A percentile compares a stretch with the other conserved stretches of the same genome.
Evolutionary conservation across 352 stramenopile genomes (phyloP).

Genomic region (Phytophthora pini): DNA sequence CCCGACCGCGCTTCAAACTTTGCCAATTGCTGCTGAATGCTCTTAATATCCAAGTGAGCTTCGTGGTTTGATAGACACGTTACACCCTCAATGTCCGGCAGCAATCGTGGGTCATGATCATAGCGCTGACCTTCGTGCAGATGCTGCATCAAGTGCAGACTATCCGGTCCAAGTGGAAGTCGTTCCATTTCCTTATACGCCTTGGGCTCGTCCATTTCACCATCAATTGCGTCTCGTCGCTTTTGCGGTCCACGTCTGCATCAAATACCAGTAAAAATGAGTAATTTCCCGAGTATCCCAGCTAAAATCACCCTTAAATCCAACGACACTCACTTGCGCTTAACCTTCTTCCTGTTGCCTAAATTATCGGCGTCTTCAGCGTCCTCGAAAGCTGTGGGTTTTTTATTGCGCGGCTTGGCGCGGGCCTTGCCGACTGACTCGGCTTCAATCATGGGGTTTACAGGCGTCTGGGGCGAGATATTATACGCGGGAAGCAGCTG

Average conservation of each 20-base stretch:
- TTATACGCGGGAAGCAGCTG: conserved; percentile 3
- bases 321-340: conserved; percentile 36
- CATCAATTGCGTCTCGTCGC: conserved; percentile 50
- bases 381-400: conserved; percentile 22
- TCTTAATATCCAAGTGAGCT: conserved; percentile 62
- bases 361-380: conserved; percentile 19
- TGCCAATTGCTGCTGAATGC: conserved; percentile 54
- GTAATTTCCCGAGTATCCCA: conserved; percentile 1
- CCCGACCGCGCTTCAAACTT: conserved; percentile 51
- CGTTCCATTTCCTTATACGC: conserved; percentile 21
- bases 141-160: conserved; percentile 43
- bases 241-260: conserved; percentile 57
- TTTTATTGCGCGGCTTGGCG: conserved; percentile 32
- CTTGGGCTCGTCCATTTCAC: conserved; percentile 27
- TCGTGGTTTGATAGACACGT: conserved; percentile 55
- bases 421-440: conserved; percentile 19
- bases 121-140: conserved; percentile 49
- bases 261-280: conserved; percentile 5
- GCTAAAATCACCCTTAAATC: conserved; percentile 10
- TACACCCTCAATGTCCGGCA: conserved; percentile 70
- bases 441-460: conserved; percentile 19
- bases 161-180: conserved; percentile 33
- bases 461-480: not conserved
- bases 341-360: conserved; percentile 43
- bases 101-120: conserved; percentile 48